Base-by-base conservation (phyloP, 2,329 filamentous ascomycete species). In the Acrocalymma vagum region DNA sequence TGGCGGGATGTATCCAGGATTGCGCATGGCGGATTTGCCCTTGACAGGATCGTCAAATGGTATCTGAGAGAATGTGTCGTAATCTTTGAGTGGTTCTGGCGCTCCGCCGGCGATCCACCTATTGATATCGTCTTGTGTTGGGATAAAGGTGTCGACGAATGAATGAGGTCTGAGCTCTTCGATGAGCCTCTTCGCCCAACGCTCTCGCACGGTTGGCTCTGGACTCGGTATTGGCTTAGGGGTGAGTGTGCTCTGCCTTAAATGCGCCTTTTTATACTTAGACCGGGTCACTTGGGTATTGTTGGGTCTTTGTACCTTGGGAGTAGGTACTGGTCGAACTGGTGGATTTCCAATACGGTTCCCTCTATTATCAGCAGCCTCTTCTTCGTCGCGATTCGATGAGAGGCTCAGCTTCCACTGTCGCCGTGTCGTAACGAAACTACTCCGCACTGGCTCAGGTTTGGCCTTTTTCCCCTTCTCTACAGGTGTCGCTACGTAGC, bases 21-120 rank as follows among this genome's bases (percentile, higher is more conserved):
- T 48, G 15, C 53, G 57, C 62, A 62, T 63, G 17, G 42, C 18
- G 27, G 23, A 20, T 15, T 18, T 45, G 7, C 17, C 7, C 9
- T 29, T 17, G 3, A 35, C 29, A 5, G 35, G 33, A 24, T 47
- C 34, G 10, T 16, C 9, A 11, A 20, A 8, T 15, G 18, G 20
- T 2, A 29, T 28, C 16, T 43, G 39, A 11, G 35, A 28, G 14
- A 30, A 40, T 6, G 10, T 27, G 4, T 18, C 4, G 3, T 29
- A 28, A 9, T 22, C 17, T 14, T 16, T 8, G 8, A 44, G 38
- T 27, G 22, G 27, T n/a, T 24, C 25, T 5, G 38, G 45, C 18
- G 36, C 27, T 21, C 43, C 42, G 17, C 51, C 35, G 34, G 38
- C 32, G 17, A 40, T 47, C 51, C 51, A 55, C 18, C 46, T 42